phyloP scores from a whole-genome alignment of 805 yeast species.

The Candida easanensis region DNA sequence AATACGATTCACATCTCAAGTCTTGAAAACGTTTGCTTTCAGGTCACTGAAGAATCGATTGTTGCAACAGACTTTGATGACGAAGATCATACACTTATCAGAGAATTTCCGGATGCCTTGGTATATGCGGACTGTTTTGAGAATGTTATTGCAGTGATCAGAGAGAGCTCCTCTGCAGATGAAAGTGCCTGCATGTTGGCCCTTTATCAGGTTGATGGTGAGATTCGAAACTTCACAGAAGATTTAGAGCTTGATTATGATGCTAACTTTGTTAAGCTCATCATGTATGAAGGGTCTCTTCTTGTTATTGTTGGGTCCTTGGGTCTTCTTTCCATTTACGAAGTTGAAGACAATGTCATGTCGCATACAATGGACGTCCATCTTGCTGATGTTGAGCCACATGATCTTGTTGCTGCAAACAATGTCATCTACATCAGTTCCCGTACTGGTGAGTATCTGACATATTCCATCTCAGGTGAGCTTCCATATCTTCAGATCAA shows the following conservation, averaged over 20 bases:
- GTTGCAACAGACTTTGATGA: conserved; percentile 19
- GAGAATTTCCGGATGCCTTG: conserved; percentile 9
- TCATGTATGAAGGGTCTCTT: conserved; percentile 6
- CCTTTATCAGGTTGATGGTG: conserved; percentile 7
- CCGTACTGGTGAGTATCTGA: conserved; percentile 18
- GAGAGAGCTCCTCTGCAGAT: conserved; percentile 4
- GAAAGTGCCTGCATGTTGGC: not conserved
- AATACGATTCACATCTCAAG: conserved; percentile 19
- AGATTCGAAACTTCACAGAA: conserved; percentile 8
- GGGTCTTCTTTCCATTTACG: not conserved
- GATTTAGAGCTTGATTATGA: not conserved
- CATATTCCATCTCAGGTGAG: conserved; percentile 5
- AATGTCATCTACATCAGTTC: conserved; percentile 21
- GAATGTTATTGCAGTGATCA: conserved; percentile 10
- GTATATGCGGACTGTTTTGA: conserved; percentile 22
- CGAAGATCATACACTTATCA: conserved; percentile 2
- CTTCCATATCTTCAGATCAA: not conserved
- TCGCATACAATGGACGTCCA: not conserved
- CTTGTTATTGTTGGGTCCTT: conserved; percentile 13
- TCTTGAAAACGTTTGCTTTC: conserved; percentile 21
- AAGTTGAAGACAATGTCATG: no score
- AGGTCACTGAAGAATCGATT: conserved; percentile 24
- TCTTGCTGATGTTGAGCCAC: conserved; percentile 13
- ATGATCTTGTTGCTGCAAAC: conserved; percentile 20
- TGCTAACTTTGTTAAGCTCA: conserved; percentile 22